These are phyloP conservation scores for Hamigera avellanea DNA, from an alignment of 495 filamentous ascomycete genomes.

Conservation along the genomic window DNA sequence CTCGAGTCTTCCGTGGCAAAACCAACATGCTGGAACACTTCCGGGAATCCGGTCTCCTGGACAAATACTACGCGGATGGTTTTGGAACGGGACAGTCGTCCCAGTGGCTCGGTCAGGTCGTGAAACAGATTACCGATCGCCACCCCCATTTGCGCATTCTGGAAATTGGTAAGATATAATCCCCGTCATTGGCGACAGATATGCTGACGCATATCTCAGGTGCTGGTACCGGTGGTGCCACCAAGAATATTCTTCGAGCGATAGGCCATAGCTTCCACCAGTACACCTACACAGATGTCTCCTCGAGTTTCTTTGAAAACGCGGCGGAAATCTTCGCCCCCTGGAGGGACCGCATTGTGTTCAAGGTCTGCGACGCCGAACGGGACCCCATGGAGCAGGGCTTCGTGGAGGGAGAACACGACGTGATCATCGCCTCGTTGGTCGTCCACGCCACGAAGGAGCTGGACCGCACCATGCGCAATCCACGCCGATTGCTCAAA, in stretches of 20 bases:
- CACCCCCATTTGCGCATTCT: conserved; percentile 11
- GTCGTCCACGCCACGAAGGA: conserved; percentile 4
- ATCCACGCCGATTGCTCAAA: conserved; percentile 1
- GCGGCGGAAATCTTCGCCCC: conserved; percentile 8
- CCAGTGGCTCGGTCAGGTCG: conserved; percentile 7
- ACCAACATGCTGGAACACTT: conserved; percentile 29
- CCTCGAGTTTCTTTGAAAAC: conserved; percentile 22
- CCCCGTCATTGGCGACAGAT: no score
- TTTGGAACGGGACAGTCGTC: conserved; percentile 14
- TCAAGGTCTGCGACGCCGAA: conserved; percentile 23
- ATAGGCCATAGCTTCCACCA: conserved; percentile 5
- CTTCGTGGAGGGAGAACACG: conserved; percentile 8
- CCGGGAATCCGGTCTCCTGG: conserved; percentile 23
- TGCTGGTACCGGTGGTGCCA: conserved; percentile 28
- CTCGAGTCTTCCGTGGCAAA: conserved; percentile 22
- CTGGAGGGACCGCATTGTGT: conserved; percentile 17
- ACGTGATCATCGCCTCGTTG: conserved; percentile 13
- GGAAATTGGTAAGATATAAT: no score
- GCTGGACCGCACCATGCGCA: not conserved
- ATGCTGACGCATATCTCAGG: no score
- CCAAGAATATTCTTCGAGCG: conserved; percentile 13
- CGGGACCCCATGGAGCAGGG: conserved; percentile 4
- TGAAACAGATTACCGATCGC: conserved; percentile 16
- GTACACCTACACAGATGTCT: conserved; percentile 37
- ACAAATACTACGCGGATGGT: conserved; percentile 20